Base-by-base conservation (phyloP, 257 asterid genomes). In the Pogostemon cablin region DNA sequence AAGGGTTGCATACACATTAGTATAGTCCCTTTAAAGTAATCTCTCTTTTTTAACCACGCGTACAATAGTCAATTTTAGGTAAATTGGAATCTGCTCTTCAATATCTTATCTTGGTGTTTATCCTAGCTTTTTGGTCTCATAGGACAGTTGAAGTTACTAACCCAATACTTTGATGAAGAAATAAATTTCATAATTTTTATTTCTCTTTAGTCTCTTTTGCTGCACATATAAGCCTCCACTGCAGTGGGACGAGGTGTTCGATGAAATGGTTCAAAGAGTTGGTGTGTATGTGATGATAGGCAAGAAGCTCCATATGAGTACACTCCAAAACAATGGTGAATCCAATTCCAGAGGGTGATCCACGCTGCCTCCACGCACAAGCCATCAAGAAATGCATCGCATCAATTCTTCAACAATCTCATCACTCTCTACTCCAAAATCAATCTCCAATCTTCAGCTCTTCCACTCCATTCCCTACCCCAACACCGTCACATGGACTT, bases 401-500 rank as follows among this genome's bases (percentile, higher is more conserved):
- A 15, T 86, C 87, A 8, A 60, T 75, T 84, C 77, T 80, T 85
- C 81, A 87, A 86, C 86, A 82, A 75, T 47, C 90, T 88, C 83
- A 88, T 92, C 79, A 86, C 91, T 20, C 84, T 85, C 46, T 90
- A 92, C 89, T 82, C 97, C 62, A 86, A 79, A 46, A 67, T 77
- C 80, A 81, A 84, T 71, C 86, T 76, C 73, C 80, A 62, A 6
- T 62, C 83, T 42, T 72, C 78, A 2, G 90, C 95, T 17, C 86
- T 92, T 90, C 80, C 72, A 72, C 71, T 69, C 95, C 4, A 90
- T 88, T 42, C 79, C 89, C 6, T 59, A 76, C 49, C 98, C 92
- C 9, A 87, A 92, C 71, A 80, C 85, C 43, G 97, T 82, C 80
- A 85, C 98, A 57, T 92, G 93, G 91, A 83, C 95, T 17, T 74